phyloP scores from a whole-genome alignment of 2,329 filamentous ascomycete genomes.

The Scytalidium sp. region DNA sequence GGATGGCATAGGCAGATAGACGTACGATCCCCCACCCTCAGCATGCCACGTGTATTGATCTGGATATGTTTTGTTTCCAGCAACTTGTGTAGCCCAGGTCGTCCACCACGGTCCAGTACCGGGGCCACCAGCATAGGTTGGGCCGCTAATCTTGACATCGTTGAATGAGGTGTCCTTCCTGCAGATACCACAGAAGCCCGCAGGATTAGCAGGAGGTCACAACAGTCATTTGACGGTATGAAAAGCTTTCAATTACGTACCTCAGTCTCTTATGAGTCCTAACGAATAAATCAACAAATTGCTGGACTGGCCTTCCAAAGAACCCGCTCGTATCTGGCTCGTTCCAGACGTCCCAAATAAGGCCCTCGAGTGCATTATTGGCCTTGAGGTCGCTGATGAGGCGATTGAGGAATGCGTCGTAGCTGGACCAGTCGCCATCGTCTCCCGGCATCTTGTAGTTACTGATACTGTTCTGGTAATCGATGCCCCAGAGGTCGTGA shows the following conservation, averaged over 20 bases:
- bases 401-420: slow-evolving; percentile 36
- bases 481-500: slow-evolving; percentile 43
- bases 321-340: slow-evolving; percentile 39
- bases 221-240: slow-evolving; percentile 8
- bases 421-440: slow-evolving; percentile 41
- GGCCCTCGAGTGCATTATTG: slow-evolving; percentile 32
- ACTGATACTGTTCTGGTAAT: slow-evolving; percentile 33
- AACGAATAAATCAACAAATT: slow-evolving; percentile 35
- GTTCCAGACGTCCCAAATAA: slow-evolving; percentile 51
- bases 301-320: slow-evolving; percentile 33
- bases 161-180: too few species aligned
- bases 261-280: slow-evolving; percentile 11
- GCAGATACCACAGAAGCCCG: too few species aligned
- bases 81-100: slow-evolving; percentile 31
- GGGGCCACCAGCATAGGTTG: slow-evolving; percentile 33
- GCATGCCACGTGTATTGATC: slow-evolving; percentile 44
- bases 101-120: slow-evolving; percentile 36
- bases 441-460: slow-evolving; percentile 41
- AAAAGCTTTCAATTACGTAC: too few species aligned
- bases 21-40: slow-evolving; percentile 31
- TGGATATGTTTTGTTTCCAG: slow-evolving; percentile 34
- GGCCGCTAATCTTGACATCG: slow-evolving; percentile 32
- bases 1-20: too few species aligned
- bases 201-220: too few species aligned
- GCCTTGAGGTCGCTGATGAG: slow-evolving; percentile 31